Conservation (phyloP, 371 early-diverging fungal genomes). For the Thermomucor indicae-seudaticae region DNA sequence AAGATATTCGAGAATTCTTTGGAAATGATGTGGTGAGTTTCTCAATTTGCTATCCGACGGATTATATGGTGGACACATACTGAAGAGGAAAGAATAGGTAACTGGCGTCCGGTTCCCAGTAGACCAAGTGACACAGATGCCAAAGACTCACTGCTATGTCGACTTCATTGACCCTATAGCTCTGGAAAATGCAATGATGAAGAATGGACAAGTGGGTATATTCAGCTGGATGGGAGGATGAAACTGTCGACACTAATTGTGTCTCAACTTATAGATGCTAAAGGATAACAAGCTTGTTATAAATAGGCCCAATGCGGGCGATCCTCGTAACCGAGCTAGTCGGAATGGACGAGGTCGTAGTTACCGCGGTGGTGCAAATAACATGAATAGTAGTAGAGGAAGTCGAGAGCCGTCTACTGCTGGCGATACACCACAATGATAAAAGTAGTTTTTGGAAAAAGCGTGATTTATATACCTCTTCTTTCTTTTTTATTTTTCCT, state of each 20-base stretch:
- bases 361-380: constrained; percentile 23
- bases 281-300: constrained; percentile 39
- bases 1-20: constrained; percentile 43
- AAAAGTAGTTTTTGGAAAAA: too few species aligned
- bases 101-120: constrained; percentile 40
- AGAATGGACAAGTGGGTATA: constrained; percentile 28
- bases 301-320: constrained; percentile 35
- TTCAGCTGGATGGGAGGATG: not conserved
- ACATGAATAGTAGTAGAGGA: not conserved
- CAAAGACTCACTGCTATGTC: constrained; percentile 46
- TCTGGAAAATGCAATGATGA: constrained; percentile 34
- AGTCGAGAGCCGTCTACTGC: constrained; percentile 2
- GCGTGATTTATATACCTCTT: too few species aligned
- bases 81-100: constrained; percentile 10
- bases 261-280: constrained; percentile 7
- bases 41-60: not conserved
- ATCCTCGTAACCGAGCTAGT: constrained; percentile 20
- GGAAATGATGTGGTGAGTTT: constrained; percentile 34
- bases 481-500: too few species aligned
- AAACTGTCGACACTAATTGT: not conserved
- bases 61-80: not conserved
- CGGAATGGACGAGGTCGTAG: constrained; percentile 21
- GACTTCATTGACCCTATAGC: constrained; percentile 32
- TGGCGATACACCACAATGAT: too few species aligned
- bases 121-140: constrained; percentile 33